phyloP scores from a whole-genome alignment of 1,284 basidiomycete genomes.

The Chalciporus sp. region DNA sequence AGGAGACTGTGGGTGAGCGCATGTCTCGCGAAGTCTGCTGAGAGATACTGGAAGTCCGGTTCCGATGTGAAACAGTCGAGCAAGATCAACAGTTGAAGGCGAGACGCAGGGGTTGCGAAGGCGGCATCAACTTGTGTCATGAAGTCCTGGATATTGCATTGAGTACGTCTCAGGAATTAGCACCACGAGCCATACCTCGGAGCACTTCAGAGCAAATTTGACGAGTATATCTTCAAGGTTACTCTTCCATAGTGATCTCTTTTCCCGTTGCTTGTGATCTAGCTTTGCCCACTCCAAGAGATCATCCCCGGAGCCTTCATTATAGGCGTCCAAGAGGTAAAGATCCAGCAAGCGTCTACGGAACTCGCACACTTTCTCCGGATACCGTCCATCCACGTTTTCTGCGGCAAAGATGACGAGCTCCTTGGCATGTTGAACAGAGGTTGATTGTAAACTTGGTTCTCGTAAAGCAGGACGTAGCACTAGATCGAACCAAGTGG shows the following conservation, averaged over 20 bases:
- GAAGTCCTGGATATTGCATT: conserved; percentile 52
- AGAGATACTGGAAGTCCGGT: conserved; percentile 49
- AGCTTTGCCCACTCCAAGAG: conserved; percentile 72
- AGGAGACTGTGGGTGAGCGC: conserved; percentile 63
- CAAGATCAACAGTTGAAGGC: conserved; percentile 69
- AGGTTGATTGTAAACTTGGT: conserved; percentile 59
- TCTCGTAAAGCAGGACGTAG: conserved; percentile 75
- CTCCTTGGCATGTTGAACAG: conserved; percentile 69
- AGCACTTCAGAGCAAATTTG: conserved; percentile 58
- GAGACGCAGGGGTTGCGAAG: conserved; percentile 57
- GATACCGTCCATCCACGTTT: conserved; percentile 46
- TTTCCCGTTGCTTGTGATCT: conserved; percentile 59
- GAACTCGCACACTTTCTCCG: conserved; percentile 62
- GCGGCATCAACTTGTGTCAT: conserved; percentile 63
- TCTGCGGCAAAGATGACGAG: conserved; percentile 64
- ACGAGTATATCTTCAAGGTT: conserved; percentile 76
- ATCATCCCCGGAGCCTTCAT: conserved; percentile 71
- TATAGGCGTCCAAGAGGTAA: conserved; percentile 73
- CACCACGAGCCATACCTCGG: conserved; percentile 50
- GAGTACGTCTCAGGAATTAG: conserved; percentile 17
- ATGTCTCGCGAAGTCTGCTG: conserved; percentile 59
- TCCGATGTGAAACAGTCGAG: conserved; percentile 63
- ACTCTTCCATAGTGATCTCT: conserved; percentile 66
- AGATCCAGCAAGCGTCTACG: conserved; percentile 68
- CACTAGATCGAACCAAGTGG: conserved; percentile 77